Percentiles rank a stretch among this genome's conserved stretches.
phyloP scores from a whole-genome alignment of 768 basidiomycete species.

The Lactifluus piperatus region DNA sequence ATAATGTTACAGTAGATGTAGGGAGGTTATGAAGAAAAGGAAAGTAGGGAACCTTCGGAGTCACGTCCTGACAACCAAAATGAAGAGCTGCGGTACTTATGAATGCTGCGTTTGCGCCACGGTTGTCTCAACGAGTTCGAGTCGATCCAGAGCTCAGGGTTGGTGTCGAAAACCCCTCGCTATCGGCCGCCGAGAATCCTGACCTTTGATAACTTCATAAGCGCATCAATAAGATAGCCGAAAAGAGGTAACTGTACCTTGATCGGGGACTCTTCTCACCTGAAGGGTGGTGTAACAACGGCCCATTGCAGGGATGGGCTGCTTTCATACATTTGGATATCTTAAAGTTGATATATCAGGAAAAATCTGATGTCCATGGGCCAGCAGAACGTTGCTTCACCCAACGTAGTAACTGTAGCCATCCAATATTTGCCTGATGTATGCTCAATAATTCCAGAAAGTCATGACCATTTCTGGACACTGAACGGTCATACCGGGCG shows the following conservation, averaged over 20 bases:
- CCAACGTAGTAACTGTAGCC: neutral
- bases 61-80: neutral
- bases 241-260: neutral
- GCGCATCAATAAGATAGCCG: neutral
- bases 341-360: neutral
- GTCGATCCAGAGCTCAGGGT: neutral
- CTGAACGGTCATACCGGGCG: neutral
- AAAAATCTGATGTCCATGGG: neutral
- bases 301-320: neutral
- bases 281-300: neutral
- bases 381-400: neutral
- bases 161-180: neutral
- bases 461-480: neutral
- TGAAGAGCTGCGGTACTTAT: neutral
- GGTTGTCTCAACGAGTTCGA: neutral
- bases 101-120: neutral
- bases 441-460: neutral
- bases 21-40: neutral
- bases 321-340: neutral
- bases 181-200: neutral
- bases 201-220: neutral
- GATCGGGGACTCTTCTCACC: neutral
- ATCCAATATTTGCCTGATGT: neutral
- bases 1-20: neutral
- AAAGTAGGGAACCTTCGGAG: neutral